phyloP scores from a whole-genome alignment of 1,284 basidiomycete species.

The Pseudomicrostroma phylloplanum region DNA sequence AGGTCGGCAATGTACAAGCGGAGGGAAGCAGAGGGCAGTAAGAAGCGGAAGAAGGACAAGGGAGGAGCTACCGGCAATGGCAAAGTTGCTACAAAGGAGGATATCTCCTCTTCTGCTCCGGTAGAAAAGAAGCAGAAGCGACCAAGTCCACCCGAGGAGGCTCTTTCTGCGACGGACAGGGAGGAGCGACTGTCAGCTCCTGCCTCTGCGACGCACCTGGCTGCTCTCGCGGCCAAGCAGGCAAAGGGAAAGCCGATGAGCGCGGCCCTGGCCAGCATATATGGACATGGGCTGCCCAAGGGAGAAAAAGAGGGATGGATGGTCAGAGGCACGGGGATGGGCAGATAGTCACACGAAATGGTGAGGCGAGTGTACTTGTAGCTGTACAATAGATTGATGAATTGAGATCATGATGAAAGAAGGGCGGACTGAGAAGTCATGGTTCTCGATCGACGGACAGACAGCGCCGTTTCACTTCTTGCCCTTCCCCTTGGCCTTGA shows the following conservation, averaged over 20 bases:
- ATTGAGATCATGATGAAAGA: no score
- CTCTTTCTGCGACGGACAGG: not conserved
- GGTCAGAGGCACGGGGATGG: not conserved
- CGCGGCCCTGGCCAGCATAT: slow-evolving; percentile 10
- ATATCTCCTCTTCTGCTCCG: no score
- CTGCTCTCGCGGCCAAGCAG: not conserved
- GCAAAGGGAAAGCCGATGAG: slow-evolving; percentile 10
- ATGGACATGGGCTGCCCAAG: slow-evolving; percentile 9
- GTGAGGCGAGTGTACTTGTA: not conserved
- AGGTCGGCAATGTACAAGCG: slow-evolving; percentile 22
- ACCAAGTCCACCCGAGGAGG: slow-evolving; percentile 1
- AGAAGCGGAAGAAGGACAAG: slow-evolving; percentile 9
- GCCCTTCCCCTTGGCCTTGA: not conserved
- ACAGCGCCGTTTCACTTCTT: not conserved
- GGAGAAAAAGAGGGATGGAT: slow-evolving; percentile 3
- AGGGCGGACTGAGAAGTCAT: no score
- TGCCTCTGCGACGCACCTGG: not conserved
- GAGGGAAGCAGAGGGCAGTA: slow-evolving; percentile 7
- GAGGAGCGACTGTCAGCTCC: not conserved
- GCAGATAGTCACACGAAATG: not conserved
- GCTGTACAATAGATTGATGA: no score
- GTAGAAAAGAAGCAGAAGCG: not conserved
- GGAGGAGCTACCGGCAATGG: not conserved
- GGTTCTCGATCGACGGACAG: not conserved
- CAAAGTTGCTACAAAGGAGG: no score